Evolutionary conservation across 805 yeast genomes (phyloP).

Genomic region (Cyberlindnera euphorbiae): DNA sequence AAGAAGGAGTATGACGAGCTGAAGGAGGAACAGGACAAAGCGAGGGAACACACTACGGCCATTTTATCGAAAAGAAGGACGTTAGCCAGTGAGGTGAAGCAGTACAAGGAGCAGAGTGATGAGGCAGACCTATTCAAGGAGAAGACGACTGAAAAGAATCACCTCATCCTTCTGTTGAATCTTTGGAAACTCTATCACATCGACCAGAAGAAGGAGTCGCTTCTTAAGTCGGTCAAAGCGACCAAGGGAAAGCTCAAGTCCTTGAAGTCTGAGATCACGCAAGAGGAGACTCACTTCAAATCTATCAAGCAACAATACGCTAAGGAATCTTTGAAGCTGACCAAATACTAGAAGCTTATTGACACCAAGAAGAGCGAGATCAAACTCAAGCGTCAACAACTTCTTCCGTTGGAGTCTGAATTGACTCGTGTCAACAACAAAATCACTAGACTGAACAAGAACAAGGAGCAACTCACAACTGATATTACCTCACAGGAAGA

Average conservation of each 20-base stretch:
- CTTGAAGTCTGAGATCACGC: conserved; percentile 30
- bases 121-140: conserved; percentile 66
- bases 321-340: conserved; percentile 38
- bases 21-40: conserved; percentile 57
- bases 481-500: conserved; percentile 52
- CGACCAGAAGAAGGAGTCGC: conserved; percentile 32
- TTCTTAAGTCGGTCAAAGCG: conserved; percentile 23
- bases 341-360: conserved; percentile 36
- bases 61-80: conserved; percentile 67
- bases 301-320: conserved; percentile 40
- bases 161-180: conserved; percentile 43
- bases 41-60: conserved; percentile 58
- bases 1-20: conserved; percentile 62
- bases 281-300: conserved; percentile 35
- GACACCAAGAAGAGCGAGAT: conserved; percentile 33
- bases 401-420: conserved; percentile 62
- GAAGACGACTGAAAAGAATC: conserved; percentile 44
- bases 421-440: conserved; percentile 44
- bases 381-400: conserved; percentile 39
- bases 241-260: conserved; percentile 27
- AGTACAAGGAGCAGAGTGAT: conserved; percentile 67
- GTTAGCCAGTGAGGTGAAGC: conserved; percentile 67
- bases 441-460: conserved; percentile 39
- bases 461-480: conserved; percentile 42
- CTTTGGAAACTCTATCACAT: conserved; percentile 65